These are phyloP conservation scores for Sarocladiaceae sp. DNA, from an alignment of 2,329 filamentous ascomycete species.

Conservation along the genomic window DNA sequence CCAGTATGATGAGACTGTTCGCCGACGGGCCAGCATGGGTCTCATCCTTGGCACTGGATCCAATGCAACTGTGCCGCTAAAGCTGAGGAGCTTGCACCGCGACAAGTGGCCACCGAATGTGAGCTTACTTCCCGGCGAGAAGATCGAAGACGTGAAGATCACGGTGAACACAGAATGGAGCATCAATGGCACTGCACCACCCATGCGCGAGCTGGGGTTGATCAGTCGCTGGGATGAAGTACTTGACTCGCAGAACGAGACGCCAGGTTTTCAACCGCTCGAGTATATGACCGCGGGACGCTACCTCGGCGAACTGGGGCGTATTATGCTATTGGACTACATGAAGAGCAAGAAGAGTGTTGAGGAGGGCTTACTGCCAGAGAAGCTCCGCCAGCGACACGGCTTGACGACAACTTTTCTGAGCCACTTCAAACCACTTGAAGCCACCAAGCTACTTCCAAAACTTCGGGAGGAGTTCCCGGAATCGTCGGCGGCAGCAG, in stretches of 20 bases:
- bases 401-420: conserved; percentile 66
- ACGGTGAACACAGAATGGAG: conserved; percentile 82
- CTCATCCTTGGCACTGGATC: conserved; percentile 77
- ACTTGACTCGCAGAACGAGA: conserved; percentile 60
- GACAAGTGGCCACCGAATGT: conserved; percentile 52
- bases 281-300: conserved; percentile 80
- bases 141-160: conserved; percentile 52
- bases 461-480: conserved; percentile 50
- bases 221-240: conserved; percentile 65
- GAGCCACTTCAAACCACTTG: conserved; percentile 58
- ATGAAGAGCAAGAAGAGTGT: conserved; percentile 39
- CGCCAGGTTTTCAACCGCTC: conserved; percentile 71
- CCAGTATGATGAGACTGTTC: conserved; percentile 52
- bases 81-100: conserved; percentile 53
- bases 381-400: conserved; percentile 49
- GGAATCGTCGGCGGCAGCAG: conserved; percentile 28
- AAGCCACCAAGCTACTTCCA: conserved; percentile 34
- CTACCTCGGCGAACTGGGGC: conserved; percentile 70
- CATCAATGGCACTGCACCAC: conserved; percentile 66
- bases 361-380: conserved; percentile 42
- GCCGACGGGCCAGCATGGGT: conserved; percentile 65
- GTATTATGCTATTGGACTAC: conserved; percentile 63
- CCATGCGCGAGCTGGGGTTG: conserved; percentile 55
- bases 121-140: conserved; percentile 39
- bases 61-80: conserved; percentile 73